Conservation (phyloP, 1,284 basidiomycete genomes). For the Fomitopsis betulina region DNA sequence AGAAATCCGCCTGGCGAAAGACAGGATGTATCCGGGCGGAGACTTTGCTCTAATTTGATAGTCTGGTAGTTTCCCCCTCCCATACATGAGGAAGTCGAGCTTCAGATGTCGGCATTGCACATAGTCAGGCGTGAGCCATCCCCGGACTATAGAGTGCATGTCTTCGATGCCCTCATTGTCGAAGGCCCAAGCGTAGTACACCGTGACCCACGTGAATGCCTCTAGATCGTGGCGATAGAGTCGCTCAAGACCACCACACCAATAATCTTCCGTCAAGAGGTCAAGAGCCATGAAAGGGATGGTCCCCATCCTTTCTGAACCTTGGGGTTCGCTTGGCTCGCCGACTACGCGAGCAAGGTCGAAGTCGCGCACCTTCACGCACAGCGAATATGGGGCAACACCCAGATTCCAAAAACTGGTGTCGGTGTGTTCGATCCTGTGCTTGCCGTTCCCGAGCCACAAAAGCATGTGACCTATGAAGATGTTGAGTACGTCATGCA, state of each 20-base stretch:
- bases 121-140: no score
- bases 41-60: no score
- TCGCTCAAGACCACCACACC: background rate
- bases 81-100: no score
- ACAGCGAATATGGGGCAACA: background rate
- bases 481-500: background rate
- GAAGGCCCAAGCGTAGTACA: background rate
- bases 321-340: background rate
- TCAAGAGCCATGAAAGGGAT: constrained; percentile 6
- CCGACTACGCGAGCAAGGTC: background rate
- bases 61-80: no score
- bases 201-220: constrained; percentile 1
- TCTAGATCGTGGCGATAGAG: constrained; percentile 5
- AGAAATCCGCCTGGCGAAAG: no score
- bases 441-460: background rate
- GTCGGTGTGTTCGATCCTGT: background rate
- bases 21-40: no score
- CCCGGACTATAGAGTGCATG: no score
- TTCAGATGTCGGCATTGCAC: no score
- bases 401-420: background rate
- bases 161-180: no score
- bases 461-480: background rate
- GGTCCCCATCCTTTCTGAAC: background rate
- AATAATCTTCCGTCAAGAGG: background rate
- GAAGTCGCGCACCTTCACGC: background rate